phyloP scores from a whole-genome alignment of 2,329 filamentous ascomycete genomes.

The Venturia carpophila region DNA sequence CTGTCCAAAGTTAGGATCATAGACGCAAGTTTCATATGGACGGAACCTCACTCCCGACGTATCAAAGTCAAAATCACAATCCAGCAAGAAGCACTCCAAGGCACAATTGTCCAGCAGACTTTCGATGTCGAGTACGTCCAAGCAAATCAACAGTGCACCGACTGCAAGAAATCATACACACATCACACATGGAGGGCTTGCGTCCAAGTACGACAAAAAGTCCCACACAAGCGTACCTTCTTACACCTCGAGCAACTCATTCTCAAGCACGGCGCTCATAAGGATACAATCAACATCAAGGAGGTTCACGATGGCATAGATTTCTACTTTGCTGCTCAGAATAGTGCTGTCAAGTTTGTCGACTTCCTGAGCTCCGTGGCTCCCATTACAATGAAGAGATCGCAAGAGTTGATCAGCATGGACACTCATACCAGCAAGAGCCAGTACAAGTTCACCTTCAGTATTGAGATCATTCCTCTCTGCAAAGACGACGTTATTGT shows the following conservation, averaged over 20 bases:
- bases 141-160: slow-evolving; percentile 85
- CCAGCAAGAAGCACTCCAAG: slow-evolving; percentile 61
- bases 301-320: slow-evolving; percentile 93
- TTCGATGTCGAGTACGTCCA: slow-evolving; percentile 94
- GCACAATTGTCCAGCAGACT: slow-evolving; percentile 74
- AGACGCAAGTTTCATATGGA: slow-evolving; percentile 96
- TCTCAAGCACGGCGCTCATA: slow-evolving; percentile 84
- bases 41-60: slow-evolving; percentile 87
- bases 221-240: slow-evolving; percentile 86
- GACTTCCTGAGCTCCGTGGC: slow-evolving; percentile 81
- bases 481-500: slow-evolving; percentile 98
- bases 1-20: slow-evolving; percentile 88
- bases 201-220: slow-evolving; percentile 94
- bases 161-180: slow-evolving; percentile 92
- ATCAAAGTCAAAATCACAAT: slow-evolving; percentile 94
- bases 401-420: slow-evolving; percentile 88
- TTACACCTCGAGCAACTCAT: slow-evolving; percentile 87
- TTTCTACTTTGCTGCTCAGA: slow-evolving; percentile 85
- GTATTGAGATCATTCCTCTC: slow-evolving; percentile 81
- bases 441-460: slow-evolving; percentile 92
- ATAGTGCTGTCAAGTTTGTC: slow-evolving; percentile 85
- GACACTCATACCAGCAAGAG: slow-evolving; percentile 86
- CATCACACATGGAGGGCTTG: slow-evolving; percentile 91
- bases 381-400: slow-evolving; percentile 71
- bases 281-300: slow-evolving; percentile 95